Evolutionary conservation across 495 filamentous ascomycete species (phyloP), one percentile per base, ranked within the genome.

Genomic region (Lineolata rhizophorae): DNA sequence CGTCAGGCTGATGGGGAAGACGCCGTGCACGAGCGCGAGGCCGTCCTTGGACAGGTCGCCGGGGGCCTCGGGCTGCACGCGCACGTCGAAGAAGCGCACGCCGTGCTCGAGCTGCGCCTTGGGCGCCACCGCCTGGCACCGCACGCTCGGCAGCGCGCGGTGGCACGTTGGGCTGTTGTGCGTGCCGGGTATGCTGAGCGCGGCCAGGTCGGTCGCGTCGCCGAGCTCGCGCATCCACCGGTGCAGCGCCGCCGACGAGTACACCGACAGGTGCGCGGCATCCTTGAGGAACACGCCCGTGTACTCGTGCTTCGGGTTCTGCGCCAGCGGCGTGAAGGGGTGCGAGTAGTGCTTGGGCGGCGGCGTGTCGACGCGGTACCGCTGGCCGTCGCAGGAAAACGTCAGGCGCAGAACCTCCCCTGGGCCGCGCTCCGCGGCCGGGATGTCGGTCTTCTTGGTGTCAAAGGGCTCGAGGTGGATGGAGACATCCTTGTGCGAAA

Each of bases 51-150:
- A 52, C 0, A 60, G 51, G 27, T 73, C 56, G 12, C 65, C 56
- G 4, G 68, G 64, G 42, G 57, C 54, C 21, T 63, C 54, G 3
- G 66, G 67, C 43, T 78, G 67, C 25, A 79, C 77, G 27, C 87
- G 72, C 37, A 97, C 70, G 48, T 97, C 87, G 42, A 97, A 70
- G 58, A 93, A 95, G 32, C 87, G 80, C 15, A 95, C 72, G 21
- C 87, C 87, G 53, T 92, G 90, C 30, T 73, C 55, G 30, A 97
- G 65, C 48, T 97, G 87, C 29, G 67, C 67, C 27, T 58, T 60
- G 3, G 82, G 64, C 27, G 64, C 55, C 16, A 83, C 80, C 17
- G 79, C 72, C 53, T 97, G 87, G 54, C 87, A 97, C 34, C 87
- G 76, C 9, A 97, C 87, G 0, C 80, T 87, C 4, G 87, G 87